Evolutionary conservation across 352 stramenopile species (phyloP), one percentile per base, ranked within the genome.

Genomic region (Phytophthora pisi): DNA sequence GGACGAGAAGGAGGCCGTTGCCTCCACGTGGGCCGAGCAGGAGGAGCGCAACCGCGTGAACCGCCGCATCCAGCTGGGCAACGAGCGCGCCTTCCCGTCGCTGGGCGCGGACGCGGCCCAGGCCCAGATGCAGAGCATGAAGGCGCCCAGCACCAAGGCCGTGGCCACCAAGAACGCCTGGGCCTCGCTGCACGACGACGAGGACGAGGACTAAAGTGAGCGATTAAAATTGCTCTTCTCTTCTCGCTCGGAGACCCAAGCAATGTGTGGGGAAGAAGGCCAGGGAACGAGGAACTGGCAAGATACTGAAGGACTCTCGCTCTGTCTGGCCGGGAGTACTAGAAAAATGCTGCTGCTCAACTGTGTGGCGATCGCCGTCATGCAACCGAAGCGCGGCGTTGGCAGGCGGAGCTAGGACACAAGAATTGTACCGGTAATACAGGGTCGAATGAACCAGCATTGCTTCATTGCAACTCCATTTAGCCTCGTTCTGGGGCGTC

Each of bases 151-250:
- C 36, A 66, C 66, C 46, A 90, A 90, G 64, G 77, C 74, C 13
- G 84, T 94, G 40, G 74, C 74, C 57, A 90, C 84, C 28, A 90
- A 90, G 67, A 94, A 94, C 57, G 82, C 68, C 57, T 94, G 86
- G 86, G 65, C 81, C 3, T 77, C 84, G 64, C 74, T 94, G 24
- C 62, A 85, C 66, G 77, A 92, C 60, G 78, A 90, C 18, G 82
- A 92, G 28, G 80, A 88, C 49, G 77, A 77, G 26, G 79, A 88
- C 49, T 88, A 86, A 31, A 31, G 28, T 31, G 10, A 40, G 34
- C 11, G 34, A 15, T 16, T 40, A 40, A 40, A 40, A 40, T 40
- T 40, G 9, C 10, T 13, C 34, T 40, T 40, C 34, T 40, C 34
- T 9, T 31, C 28, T 31, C 5, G 6, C 28, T 31, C 28, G 0